A percentile compares a stretch with the other conserved stretches of the same genome.
phyloP scores from a whole-genome alignment of 164 flowering plant species.

The Tetrastigma voinierianum region DNA sequence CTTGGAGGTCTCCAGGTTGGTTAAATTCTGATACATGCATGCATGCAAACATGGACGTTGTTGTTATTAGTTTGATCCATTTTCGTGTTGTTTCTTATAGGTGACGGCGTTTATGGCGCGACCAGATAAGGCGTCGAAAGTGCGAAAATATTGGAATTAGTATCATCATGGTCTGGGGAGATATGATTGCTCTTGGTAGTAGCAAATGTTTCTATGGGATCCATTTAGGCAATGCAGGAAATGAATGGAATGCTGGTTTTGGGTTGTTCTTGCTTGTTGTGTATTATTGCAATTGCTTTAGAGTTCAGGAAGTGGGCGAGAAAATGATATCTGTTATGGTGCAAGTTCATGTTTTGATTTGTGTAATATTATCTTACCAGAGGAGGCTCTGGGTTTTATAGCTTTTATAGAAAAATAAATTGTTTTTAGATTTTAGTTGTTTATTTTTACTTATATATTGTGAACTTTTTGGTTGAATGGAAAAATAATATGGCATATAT shows the following conservation, averaged over 20 bases:
- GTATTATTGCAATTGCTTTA: constrained; percentile 26
- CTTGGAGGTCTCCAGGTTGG: constrained; percentile 72
- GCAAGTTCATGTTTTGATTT: too few species aligned
- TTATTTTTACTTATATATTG: too few species aligned
- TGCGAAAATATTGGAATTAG: constrained; percentile 74
- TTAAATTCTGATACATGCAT: neutral
- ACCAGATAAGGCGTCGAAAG: constrained; percentile 51
- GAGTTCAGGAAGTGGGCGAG: constrained; percentile 39
- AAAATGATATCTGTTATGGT: constrained; percentile 1
- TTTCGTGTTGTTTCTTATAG: constrained; percentile 16
- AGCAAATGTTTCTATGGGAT: constrained; percentile 65
- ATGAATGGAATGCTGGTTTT: constrained; percentile 52
- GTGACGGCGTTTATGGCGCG: constrained; percentile 51
- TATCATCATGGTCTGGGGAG: constrained; percentile 61
- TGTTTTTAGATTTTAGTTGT: too few species aligned
- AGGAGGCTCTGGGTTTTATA: too few species aligned
- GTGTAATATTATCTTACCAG: too few species aligned
- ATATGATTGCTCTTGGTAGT: constrained; percentile 37
- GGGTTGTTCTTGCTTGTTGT: constrained; percentile 40
- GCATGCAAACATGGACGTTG: too few species aligned
- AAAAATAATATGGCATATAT: too few species aligned
- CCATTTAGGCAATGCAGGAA: constrained; percentile 44
- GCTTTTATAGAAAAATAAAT: too few species aligned
- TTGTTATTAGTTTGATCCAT: neutral
- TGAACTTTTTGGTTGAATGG: too few species aligned